Evolutionary conservation across 805 yeast species (phyloP).

Genomic region (Kazachstania bromeliacearum): DNA sequence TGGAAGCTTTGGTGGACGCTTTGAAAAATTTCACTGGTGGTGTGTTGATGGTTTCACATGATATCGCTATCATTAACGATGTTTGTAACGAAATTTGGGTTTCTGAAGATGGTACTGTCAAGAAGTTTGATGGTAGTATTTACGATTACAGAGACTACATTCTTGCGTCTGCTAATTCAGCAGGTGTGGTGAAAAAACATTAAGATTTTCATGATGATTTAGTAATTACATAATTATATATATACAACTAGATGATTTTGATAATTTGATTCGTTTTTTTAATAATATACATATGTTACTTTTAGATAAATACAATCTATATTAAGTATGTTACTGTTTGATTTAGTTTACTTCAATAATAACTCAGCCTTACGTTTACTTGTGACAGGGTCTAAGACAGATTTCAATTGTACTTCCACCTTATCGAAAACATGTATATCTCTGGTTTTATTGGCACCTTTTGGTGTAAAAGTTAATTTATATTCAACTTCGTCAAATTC

Average conservation of each 20-base stretch:
- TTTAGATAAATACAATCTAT: too few species aligned
- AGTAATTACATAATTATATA: too few species aligned
- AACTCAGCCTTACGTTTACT: conserved; percentile 90
- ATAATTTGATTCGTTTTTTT: too few species aligned
- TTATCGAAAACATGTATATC: conserved; percentile 70
- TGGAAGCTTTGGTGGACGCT: conserved; percentile 91
- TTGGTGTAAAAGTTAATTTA: conserved; percentile 47
- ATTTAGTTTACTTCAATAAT: conserved; percentile 37
- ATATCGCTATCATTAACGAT: conserved; percentile 77
- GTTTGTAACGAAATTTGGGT: conserved; percentile 96
- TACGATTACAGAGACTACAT: conserved; percentile 86
- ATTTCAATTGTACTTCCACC: conserved; percentile 72
- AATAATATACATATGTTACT: too few species aligned
- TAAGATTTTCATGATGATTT: too few species aligned
- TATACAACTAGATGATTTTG: too few species aligned
- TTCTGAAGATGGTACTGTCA: conserved; percentile 76
- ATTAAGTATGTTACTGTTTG: too few species aligned
- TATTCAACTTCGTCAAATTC: conserved; percentile 71
- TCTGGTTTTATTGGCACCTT: conserved; percentile 37
- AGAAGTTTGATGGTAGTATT: conserved; percentile 70
- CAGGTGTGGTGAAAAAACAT: conserved; percentile 90
- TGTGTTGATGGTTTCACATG: conserved; percentile 95
- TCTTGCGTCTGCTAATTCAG: conserved; percentile 60
- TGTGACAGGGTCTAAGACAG: conserved; percentile 74
- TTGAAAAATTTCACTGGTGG: conserved; percentile 87